These are phyloP conservation scores for Myxozyma kluyveri DNA, from an alignment of 805 yeast species.

Conservation along the genomic window DNA sequence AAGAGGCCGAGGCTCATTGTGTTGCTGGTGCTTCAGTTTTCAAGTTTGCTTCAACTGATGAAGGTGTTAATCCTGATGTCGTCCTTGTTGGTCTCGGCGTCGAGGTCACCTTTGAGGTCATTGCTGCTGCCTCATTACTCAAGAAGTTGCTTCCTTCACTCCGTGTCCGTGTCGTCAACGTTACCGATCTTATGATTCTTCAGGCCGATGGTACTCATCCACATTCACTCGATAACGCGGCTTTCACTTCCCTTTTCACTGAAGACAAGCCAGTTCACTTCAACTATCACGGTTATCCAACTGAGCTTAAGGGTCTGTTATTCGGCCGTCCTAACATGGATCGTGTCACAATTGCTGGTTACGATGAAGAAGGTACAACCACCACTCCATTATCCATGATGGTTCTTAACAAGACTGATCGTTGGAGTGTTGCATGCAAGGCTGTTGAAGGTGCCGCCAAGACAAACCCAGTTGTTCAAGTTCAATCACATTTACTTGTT, in stretches of 20 bases:
- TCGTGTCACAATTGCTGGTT: constrained; percentile 25
- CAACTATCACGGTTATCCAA: constrained; percentile 31
- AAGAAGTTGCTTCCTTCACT: constrained; percentile 22
- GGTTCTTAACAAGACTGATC: constrained; percentile 27
- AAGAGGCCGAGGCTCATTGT: constrained; percentile 30
- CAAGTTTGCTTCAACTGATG: constrained; percentile 30
- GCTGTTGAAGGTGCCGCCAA: constrained; percentile 25
- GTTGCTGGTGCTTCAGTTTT: constrained; percentile 32
- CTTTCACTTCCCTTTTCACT: constrained; percentile 27
- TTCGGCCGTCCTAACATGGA: constrained; percentile 24
- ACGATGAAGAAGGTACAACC: constrained; percentile 31
- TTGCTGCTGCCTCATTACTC: constrained; percentile 29
- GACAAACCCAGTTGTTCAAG: constrained; percentile 19
- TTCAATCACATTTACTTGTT: constrained; percentile 17
- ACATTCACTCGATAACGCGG: constrained; percentile 20
- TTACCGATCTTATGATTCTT: constrained; percentile 29
- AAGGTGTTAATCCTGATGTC: constrained; percentile 29
- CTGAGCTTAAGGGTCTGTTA: constrained; percentile 28
- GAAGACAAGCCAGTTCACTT: constrained; percentile 27
- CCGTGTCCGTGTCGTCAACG: constrained; percentile 31
- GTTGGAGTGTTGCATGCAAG: constrained; percentile 25
- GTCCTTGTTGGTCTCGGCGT: constrained; percentile 30
- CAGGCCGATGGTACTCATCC: constrained; percentile 26
- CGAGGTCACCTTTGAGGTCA: constrained; percentile 31
- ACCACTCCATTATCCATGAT: constrained; percentile 30